Evolutionary conservation across 169 alveolate species (phyloP).

Genomic region (Eimeria falciformis): DNA sequence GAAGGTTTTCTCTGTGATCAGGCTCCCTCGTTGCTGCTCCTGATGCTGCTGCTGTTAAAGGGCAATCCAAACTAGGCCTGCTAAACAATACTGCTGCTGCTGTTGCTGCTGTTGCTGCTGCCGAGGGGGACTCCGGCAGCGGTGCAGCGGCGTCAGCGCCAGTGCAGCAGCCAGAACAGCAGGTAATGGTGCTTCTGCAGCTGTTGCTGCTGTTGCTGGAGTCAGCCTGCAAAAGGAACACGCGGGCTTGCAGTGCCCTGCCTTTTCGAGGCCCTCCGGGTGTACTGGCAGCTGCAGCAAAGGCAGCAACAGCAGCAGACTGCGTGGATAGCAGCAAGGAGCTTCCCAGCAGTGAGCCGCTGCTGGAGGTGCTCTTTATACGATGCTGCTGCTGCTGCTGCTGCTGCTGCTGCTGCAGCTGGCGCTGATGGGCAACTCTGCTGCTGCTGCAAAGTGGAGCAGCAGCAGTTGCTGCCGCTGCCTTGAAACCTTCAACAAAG

Average conservation of each 20-base stretch:
- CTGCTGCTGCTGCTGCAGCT: conserved; percentile 9
- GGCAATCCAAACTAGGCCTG: background rate
- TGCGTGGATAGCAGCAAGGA: background rate
- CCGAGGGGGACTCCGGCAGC: conserved; percentile 15
- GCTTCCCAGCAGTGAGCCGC: background rate
- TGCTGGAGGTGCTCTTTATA: background rate
- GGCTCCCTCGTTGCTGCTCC: background rate
- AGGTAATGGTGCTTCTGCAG: conserved; percentile 23
- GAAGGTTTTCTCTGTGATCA: conserved; percentile 39
- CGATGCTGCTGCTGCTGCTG: conserved; percentile 23
- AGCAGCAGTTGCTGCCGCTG: conserved; percentile 32
- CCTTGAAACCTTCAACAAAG: conserved; percentile 8
- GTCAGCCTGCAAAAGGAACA: background rate
- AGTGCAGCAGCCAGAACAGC: conserved; percentile 8
- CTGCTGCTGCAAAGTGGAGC: background rate
- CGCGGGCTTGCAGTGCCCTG: background rate
- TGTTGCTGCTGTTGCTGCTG: conserved; percentile 47
- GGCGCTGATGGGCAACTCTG: background rate
- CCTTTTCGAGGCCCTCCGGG: conserved; percentile 50
- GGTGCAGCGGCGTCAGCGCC: conserved; percentile 8
- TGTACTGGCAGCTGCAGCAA: conserved; percentile 13
- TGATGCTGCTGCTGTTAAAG: background rate
- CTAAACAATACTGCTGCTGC: background rate
- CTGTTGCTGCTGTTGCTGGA: background rate
- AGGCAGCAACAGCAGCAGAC: conserved; percentile 29